Evolutionary conservation across 2,329 filamentous ascomycete species (phyloP).

Genomic region (Cordyceps cicadae): DNA sequence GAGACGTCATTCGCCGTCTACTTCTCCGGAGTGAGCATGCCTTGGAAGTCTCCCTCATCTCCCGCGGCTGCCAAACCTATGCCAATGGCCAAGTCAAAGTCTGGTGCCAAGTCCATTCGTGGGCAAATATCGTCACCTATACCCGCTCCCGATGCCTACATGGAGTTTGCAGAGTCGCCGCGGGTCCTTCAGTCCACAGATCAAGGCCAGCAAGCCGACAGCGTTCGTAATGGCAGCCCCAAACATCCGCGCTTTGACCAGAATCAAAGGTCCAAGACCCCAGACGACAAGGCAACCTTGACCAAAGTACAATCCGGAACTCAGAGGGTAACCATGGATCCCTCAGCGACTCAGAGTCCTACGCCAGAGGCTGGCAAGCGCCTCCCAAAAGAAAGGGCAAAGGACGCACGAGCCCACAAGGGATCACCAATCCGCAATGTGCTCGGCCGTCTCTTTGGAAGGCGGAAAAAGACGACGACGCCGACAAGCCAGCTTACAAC

Average conservation of each 20-base stretch:
- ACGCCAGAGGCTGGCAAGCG: slow-evolving; percentile 32
- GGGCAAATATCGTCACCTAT: slow-evolving; percentile 56
- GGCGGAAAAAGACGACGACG: slow-evolving; percentile 40
- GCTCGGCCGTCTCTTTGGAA: slow-evolving; percentile 50
- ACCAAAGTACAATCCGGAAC: neutral
- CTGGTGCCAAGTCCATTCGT: slow-evolving; percentile 37
- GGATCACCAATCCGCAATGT: slow-evolving; percentile 50
- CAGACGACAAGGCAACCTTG: neutral
- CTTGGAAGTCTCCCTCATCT: slow-evolving; percentile 4
- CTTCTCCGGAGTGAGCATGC: neutral
- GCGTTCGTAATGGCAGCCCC: neutral
- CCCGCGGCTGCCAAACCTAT: neutral
- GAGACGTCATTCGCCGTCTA: neutral
- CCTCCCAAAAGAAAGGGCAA: slow-evolving; percentile 20
- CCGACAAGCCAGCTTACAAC: slow-evolving; percentile 20
- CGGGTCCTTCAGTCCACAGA: neutral
- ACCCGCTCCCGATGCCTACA: slow-evolving; percentile 39
- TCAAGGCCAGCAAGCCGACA: neutral
- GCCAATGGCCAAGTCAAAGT: neutral
- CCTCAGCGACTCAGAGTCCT: neutral
- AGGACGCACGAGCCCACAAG: slow-evolving; percentile 38
- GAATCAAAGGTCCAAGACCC: neutral
- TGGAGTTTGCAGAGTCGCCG: slow-evolving; percentile 42
- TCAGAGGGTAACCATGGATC: neutral
- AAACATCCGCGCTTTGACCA: neutral